A percentile compares a stretch with the other conserved stretches of the same genome.
Conservation (phyloP, 2,329 filamentous ascomycete species). For the Aspergillus quadrilineatus region DNA sequence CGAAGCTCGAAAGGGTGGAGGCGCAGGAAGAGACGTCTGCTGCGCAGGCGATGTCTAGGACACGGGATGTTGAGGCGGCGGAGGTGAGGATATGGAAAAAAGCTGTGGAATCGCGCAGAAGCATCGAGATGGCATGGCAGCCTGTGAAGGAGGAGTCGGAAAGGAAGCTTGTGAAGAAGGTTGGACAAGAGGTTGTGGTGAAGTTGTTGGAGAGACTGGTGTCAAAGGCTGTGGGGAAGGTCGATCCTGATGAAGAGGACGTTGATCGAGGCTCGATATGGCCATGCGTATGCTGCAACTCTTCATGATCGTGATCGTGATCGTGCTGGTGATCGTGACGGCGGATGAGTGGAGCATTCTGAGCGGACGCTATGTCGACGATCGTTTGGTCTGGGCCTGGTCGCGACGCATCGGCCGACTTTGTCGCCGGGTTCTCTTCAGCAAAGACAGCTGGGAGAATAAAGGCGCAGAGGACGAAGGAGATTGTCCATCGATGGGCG, state of each 20-base stretch:
- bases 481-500: neutral
- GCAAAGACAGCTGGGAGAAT: slow-evolving; percentile 2
- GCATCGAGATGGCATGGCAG: slow-evolving; percentile 81
- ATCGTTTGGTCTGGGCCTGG: slow-evolving; percentile 8
- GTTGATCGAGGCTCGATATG: neutral
- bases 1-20: slow-evolving; percentile 62
- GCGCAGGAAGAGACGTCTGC: slow-evolving; percentile 67
- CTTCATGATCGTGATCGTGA: neutral
- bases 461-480: slow-evolving; percentile 3
- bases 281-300: neutral
- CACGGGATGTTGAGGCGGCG: slow-evolving; percentile 68
- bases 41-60: slow-evolving; percentile 75
- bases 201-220: slow-evolving; percentile 64
- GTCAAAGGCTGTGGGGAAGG: slow-evolving; percentile 66
- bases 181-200: slow-evolving; percentile 48
- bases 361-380: slow-evolving; percentile 4
- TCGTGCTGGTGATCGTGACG: neutral
- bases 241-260: slow-evolving; percentile 9
- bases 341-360: slow-evolving; percentile 10
- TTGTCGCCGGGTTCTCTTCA: neutral
- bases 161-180: slow-evolving; percentile 67
- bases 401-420: slow-evolving; percentile 1
- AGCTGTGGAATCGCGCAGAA: slow-evolving; percentile 77
- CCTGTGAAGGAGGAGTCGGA: slow-evolving; percentile 63
- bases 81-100: slow-evolving; percentile 81